Evolutionary conservation across 2,329 filamentous ascomycete genomes (phyloP).

Genomic region (Sclerotinia sclerotiorum): DNA sequence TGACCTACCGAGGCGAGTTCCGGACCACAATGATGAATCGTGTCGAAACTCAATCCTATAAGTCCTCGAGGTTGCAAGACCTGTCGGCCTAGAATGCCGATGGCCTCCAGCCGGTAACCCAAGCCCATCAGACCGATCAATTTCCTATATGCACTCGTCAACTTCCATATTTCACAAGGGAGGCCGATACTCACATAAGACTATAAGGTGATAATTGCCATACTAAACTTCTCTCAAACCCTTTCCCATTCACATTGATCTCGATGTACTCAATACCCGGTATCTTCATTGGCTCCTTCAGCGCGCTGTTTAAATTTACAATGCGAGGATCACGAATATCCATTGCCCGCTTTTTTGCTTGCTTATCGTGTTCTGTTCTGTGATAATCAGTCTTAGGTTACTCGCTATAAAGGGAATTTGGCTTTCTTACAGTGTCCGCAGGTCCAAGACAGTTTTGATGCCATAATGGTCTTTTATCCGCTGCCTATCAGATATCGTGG

Average conservation of each 20-base stretch:
- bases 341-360: constrained; percentile 59
- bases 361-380: constrained; percentile 72
- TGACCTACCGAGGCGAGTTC: constrained; percentile 6
- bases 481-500: constrained; percentile 62
- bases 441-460: constrained; percentile 73
- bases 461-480: constrained; percentile 59
- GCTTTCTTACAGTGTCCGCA: constrained; percentile 65
- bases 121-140: constrained; percentile 62
- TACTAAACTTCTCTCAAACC: constrained; percentile 68
- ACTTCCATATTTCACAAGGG: not conserved
- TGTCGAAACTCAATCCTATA: constrained; percentile 66
- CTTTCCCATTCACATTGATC: constrained; percentile 70
- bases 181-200: constrained; percentile 52
- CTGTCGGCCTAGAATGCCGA: constrained; percentile 65
- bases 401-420: not conserved
- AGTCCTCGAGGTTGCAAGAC: constrained; percentile 74
- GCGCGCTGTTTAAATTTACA: constrained; percentile 50
- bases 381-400: not conserved
- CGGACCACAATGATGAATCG: constrained; percentile 63
- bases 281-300: constrained; percentile 60
- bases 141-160: constrained; percentile 45
- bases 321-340: constrained; percentile 48
- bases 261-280: constrained; percentile 61
- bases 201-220: constrained; percentile 67
- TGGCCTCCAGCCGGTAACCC: constrained; percentile 67